Evolutionary conservation across 1,284 basidiomycete species (phyloP), one percentile per base, ranked within the genome.

Genomic region (Schizophyllum amplum): DNA sequence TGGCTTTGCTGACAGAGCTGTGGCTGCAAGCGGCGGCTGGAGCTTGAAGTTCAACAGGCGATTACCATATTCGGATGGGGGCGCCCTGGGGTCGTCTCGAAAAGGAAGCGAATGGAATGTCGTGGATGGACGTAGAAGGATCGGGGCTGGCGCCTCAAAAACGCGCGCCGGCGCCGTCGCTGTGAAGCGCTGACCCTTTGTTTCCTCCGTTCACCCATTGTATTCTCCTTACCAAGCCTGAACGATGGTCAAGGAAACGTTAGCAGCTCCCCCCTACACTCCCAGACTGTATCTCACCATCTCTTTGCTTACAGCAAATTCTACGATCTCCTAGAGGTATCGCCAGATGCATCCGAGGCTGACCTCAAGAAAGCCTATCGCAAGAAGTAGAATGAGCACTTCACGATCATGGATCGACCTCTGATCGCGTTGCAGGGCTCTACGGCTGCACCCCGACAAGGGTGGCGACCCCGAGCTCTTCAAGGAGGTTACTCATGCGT

Each of bases 401-500:
- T n/a, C 22, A 21, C 46, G 50, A 48, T 53, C 51, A 13, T 53
- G 48, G 26, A 56, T 64, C 54, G 61, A n/a, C 53, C 63, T 61
- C 51, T 61, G 62, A 62, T 62, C 62, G 55, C 59, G 60, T 60
- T 59, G 11, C 63, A 94, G 92, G 71, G 92, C 93, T n/a, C 74
- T 97, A 59, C 83, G 86, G 62, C 73, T 91, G 62, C 96, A 98
- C 72, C 96, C 95, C 47, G 96, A 98, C 81, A 98, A 98, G 77
- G 93, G 94, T 59, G 94, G 94, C 61, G 94, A 98, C 70, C 93
- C 93, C 52, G 97, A 99, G 73, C 73, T 90, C 60, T 99, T 99
- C 89, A 98, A 99, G 72, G 93, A 97, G 70, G 88, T 98, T 59
- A 96, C 95, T 15, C 90, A 96, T 76, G 95, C 94, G 90, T 94